Base-by-base conservation (phyloP, 2,329 filamentous ascomycete genomes). In the Diaporthe sp. region DNA sequence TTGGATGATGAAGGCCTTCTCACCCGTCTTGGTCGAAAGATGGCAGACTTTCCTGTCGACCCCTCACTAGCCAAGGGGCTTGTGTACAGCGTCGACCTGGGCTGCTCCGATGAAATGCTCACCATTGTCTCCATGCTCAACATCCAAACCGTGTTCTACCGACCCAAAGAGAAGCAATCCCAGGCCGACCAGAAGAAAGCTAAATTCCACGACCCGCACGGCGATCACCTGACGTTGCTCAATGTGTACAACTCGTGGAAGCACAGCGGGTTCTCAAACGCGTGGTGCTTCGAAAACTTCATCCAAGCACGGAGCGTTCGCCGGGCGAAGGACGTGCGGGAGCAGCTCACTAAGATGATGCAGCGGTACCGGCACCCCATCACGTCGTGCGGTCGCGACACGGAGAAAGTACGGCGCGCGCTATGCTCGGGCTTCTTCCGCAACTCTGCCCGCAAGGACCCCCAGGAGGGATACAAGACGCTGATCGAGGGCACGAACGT, bases 231-330 rank as follows among this genome's bases (percentile, higher is more conserved):
- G 17, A 99, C 97, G 0, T 88, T 98, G 0, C 90, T 99, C 57
- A 99, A 99, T 79, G 96, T 99, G 0, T 99, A 97, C 86, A 98
- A 98, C 80, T 92, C 91, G n/a, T 99, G 97, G 97, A 98, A 98
- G 83, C 89, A 92, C 58, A 93, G 92, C 77, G 92, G 93, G 9
- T 97, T 91, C 84, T 94, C 92, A 67, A 94, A 92, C 74, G 92
- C 96, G 0, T 99, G 97, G 97, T 98, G 97, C 82, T 96, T 95
- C 78, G 97, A 99, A 81, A 98, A 99, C 84, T 99, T 97, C 82
- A 97, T 99, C 82, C 96, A 98, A 82, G 95, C 95, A 6, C 91
- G 96, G 2, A 92, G 92, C 45, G 98, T 99, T 90, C 91, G 92
- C 74, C 93, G 96, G 15, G 96, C 95, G 13, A 94, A 96, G 82